A percentile compares a stretch with the other conserved stretches of the same genome.
Evolutionary conservation across 257 asterid species (phyloP).

Genomic region (Plantago ovata): DNA sequence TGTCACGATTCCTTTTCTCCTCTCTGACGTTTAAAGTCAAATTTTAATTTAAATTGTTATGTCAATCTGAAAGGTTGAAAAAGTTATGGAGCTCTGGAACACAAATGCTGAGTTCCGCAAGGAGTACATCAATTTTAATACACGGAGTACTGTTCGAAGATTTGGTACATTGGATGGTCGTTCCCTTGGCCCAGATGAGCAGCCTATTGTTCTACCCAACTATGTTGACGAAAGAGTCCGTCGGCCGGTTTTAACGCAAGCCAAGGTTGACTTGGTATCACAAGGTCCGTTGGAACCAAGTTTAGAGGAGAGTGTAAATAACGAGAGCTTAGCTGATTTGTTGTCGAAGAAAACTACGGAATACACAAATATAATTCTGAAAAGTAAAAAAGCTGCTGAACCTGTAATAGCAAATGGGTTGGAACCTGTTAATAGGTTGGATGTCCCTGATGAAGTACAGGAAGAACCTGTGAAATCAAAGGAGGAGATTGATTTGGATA

Average conservation of each 20-base stretch:
- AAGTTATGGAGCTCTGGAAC: constrained; percentile 74
- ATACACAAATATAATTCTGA: constrained; percentile 28
- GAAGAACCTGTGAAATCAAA: constrained; percentile 37
- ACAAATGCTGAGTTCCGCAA: constrained; percentile 54
- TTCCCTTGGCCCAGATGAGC: constrained; percentile 79
- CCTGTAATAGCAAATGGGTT: constrained; percentile 28
- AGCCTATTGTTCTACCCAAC: constrained; percentile 52
- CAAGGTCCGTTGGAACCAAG: constrained; percentile 35
- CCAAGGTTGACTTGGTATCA: constrained; percentile 24
- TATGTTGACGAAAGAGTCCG: constrained; percentile 36
- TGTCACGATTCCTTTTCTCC: constrained; percentile 3
- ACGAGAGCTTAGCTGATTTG: constrained; percentile 17
- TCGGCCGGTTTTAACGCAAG: constrained; percentile 29
- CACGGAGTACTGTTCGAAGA: constrained; percentile 68
- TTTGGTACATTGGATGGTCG: constrained; percentile 91
- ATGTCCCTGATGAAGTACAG: constrained; percentile 22
- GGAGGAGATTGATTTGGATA: constrained; percentile 57
- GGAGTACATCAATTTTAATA: constrained; percentile 58
- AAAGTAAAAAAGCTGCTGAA: constrained; percentile 20
- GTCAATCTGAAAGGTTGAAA: constrained; percentile 50
- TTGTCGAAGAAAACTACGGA: constrained; percentile 25
- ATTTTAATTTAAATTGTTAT: constrained; percentile 1
- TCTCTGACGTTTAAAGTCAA: constrained; percentile 5
- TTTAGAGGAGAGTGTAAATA: constrained; percentile 28
- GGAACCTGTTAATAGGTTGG: constrained; percentile 27